A percentile compares a stretch with the other conserved stretches of the same genome.
Evolutionary conservation across 2,329 filamentous ascomycete species (phyloP).

Genomic region (Trichoderma endophyticum): DNA sequence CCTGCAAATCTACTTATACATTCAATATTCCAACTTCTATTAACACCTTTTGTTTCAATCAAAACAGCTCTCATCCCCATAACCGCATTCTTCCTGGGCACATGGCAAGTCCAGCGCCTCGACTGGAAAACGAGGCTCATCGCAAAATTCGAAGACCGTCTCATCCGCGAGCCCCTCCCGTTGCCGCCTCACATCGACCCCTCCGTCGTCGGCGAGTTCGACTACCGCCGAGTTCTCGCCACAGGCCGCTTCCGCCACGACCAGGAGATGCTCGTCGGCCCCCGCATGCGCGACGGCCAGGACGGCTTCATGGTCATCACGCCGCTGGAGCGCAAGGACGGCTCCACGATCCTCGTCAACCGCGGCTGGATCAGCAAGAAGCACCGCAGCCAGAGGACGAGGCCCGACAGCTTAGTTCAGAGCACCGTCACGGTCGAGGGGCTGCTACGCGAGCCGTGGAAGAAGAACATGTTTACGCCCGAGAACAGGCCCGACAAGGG

Average conservation of each 20-base stretch:
- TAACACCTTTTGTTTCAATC: background rate
- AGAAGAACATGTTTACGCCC: conserved; percentile 97
- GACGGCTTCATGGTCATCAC: conserved; percentile 91
- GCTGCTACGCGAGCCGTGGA: conserved; percentile 82
- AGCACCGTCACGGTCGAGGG: conserved; percentile 80
- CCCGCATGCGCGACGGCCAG: conserved; percentile 81
- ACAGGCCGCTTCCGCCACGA: conserved; percentile 77
- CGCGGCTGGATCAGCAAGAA: conserved; percentile 88
- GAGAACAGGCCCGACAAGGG: conserved; percentile 78
- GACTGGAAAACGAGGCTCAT: conserved; percentile 93
- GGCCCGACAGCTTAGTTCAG: conserved; percentile 62
- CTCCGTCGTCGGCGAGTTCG: conserved; percentile 79
- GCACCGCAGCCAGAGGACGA: conserved; percentile 61
- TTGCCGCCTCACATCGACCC: conserved; percentile 81
- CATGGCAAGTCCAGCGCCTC: conserved; percentile 92
- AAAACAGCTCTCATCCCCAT: conserved; percentile 73
- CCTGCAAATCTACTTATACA: background rate
- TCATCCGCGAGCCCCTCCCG: conserved; percentile 80
- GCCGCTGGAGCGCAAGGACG: conserved; percentile 70
- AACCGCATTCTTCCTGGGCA: conserved; percentile 84
- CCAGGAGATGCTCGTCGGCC: conserved; percentile 93
- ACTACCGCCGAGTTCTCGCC: conserved; percentile 80
- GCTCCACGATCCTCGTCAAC: conserved; percentile 78
- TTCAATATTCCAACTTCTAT: background rate
- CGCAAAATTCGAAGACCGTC: conserved; percentile 85